phyloP scores from a whole-genome alignment of 1,139 yeast species.

The Geotrichum candidum region DNA sequence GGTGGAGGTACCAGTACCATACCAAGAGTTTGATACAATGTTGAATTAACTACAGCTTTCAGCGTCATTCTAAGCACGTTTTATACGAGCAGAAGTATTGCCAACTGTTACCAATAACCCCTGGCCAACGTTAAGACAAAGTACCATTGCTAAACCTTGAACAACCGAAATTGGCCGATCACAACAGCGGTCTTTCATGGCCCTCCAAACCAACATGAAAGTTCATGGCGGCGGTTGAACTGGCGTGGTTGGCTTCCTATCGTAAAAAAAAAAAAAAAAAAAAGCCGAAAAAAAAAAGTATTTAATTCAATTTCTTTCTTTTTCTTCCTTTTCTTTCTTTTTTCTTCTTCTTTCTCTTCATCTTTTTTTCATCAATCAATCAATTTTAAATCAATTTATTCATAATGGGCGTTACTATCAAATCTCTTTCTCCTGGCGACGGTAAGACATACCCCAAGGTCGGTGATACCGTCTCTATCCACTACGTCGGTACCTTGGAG shows the following conservation, averaged over 20 bases:
- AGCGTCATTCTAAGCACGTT: background rate
- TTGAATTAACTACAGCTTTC: background rate
- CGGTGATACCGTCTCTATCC: slow-evolving; percentile 80
- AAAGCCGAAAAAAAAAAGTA: background rate
- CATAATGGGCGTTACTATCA: slow-evolving; percentile 39
- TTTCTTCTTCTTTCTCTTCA: background rate
- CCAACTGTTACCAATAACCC: too few species aligned
- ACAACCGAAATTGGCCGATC: background rate
- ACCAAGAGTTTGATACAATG: background rate
- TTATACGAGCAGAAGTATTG: background rate
- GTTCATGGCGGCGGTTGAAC: background rate
- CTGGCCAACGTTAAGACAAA: too few species aligned
- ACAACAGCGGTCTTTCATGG: background rate
- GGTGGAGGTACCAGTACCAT: background rate
- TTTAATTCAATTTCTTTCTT: background rate
- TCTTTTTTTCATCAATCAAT: background rate
- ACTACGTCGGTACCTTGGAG: slow-evolving; percentile 91
- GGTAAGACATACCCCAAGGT: slow-evolving; percentile 77
- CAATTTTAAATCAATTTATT: background rate
- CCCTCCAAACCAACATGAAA: background rate
- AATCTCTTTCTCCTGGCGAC: slow-evolving; percentile 45
- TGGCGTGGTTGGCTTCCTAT: background rate
- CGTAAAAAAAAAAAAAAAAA: background rate
- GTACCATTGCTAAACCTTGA: background rate
- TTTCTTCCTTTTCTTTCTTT: background rate